Evolutionary conservation across 2,329 filamentous ascomycete species (phyloP).

Genomic region (Leptographium flavum): DNA sequence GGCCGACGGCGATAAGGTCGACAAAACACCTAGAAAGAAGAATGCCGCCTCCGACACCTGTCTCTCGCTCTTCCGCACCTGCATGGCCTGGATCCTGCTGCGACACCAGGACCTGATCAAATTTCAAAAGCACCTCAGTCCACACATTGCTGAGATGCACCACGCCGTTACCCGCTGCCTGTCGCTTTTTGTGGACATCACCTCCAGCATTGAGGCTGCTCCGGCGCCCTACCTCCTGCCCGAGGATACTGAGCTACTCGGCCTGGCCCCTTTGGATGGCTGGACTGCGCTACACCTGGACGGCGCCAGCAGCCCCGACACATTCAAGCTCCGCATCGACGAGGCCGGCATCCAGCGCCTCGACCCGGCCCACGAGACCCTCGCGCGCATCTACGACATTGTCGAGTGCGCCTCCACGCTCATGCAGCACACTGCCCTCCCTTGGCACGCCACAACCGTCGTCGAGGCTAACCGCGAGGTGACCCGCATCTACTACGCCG

Average conservation of each 20-base stretch:
- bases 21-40: neutral
- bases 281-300: constrained; percentile 7
- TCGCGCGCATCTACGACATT: constrained; percentile 12
- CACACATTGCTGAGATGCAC: constrained; percentile 31
- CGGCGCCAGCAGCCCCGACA: neutral
- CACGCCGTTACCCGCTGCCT: constrained; percentile 30
- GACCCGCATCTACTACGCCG: constrained; percentile 6
- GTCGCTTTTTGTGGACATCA: constrained; percentile 32
- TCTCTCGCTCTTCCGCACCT: constrained; percentile 38
- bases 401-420: constrained; percentile 11
- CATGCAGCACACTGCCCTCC: constrained; percentile 7
- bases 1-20: neutral
- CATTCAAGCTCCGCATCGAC: constrained; percentile 9
- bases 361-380: constrained; percentile 5
- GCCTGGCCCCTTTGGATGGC: constrained; percentile 25
- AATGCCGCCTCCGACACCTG: constrained; percentile 23
- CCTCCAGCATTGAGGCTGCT: constrained; percentile 23
- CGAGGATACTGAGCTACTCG: constrained; percentile 34
- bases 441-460: constrained; percentile 6
- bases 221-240: constrained; percentile 32
- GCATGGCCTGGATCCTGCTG: constrained; percentile 37
- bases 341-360: constrained; percentile 8
- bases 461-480: constrained; percentile 4
- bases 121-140: constrained; percentile 29
- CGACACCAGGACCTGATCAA: constrained; percentile 30